phyloP scores from a whole-genome alignment of 1,284 basidiomycete genomes.

The Cryptococcus sp. region DNA sequence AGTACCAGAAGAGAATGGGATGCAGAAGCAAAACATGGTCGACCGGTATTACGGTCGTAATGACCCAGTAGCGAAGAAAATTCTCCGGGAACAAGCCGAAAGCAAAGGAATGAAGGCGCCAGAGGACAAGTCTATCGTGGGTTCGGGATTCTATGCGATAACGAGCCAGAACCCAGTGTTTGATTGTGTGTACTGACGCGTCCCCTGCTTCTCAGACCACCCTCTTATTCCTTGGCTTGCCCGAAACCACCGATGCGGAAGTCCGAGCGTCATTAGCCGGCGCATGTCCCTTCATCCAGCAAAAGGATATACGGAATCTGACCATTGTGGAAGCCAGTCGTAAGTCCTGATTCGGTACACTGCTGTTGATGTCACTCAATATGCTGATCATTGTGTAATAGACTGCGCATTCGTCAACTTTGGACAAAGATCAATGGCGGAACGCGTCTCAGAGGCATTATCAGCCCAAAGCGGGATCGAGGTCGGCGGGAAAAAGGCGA shows the following conservation, averaged over 20 bases:
- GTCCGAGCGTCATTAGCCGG: conserved; percentile 74
- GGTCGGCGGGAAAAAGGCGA: conserved; percentile 71
- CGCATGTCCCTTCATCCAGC: conserved; percentile 69
- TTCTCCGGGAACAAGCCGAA: conserved; percentile 72
- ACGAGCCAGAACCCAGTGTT: neutral
- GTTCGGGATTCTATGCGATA: conserved; percentile 45
- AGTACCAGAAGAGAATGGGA: conserved; percentile 74
- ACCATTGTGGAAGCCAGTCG: conserved; percentile 69
- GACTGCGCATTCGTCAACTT: conserved; percentile 98
- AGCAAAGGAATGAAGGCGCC: conserved; percentile 82
- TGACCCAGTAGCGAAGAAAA: conserved; percentile 88
- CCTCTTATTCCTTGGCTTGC: conserved; percentile 84
- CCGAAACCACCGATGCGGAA: conserved; percentile 70
- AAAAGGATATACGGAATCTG: conserved; percentile 71
- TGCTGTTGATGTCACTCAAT: neutral
- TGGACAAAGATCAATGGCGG: conserved; percentile 74
- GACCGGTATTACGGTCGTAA: conserved; percentile 88
- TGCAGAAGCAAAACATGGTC: conserved; percentile 88
- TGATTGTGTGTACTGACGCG: neutral
- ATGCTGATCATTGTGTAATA: conserved; percentile 6
- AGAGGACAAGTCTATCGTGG: conserved; percentile 79
- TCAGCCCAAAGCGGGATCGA: conserved; percentile 73
- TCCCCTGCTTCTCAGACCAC: conserved; percentile 66
- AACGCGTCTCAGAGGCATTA: conserved; percentile 82
- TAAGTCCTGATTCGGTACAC: conserved; percentile 26